phyloP scores from a whole-genome alignment of 2,329 filamentous ascomycete species.

The Fusarium xyrophilum region DNA sequence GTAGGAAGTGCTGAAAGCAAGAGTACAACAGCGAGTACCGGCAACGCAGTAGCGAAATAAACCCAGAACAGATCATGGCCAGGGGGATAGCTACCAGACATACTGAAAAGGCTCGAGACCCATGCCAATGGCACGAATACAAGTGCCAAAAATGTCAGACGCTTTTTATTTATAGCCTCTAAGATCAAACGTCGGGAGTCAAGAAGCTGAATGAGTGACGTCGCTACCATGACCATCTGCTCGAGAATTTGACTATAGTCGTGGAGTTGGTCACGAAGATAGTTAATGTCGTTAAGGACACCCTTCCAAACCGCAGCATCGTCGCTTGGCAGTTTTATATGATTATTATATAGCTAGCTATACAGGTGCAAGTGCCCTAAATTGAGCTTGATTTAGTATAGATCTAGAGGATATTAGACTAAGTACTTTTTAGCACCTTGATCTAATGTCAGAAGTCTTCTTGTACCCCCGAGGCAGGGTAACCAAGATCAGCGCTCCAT shows the following conservation, averaged over 20 bases:
- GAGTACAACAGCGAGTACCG: background rate
- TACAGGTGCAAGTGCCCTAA: too few relatives aligned
- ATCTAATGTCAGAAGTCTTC: too few relatives aligned
- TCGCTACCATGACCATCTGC: background rate
- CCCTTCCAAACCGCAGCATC: too few relatives aligned
- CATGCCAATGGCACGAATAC: background rate
- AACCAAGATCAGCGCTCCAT: too few relatives aligned
- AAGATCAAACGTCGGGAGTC: background rate
- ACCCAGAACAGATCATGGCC: background rate
- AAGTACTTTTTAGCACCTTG: too few relatives aligned
- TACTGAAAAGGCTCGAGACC: background rate
- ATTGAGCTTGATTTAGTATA: too few relatives aligned
- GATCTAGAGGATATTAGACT: too few relatives aligned
- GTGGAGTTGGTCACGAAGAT: background rate
- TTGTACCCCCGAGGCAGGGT: too few relatives aligned
- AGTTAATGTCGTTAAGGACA: rapidly evolving
- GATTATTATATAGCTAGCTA: too few relatives aligned
- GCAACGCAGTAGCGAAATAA: background rate
- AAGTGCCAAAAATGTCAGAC: background rate
- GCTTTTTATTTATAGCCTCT: background rate
- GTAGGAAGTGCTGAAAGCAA: rapidly evolving
- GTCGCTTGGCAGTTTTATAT: too few relatives aligned
- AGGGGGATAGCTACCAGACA: background rate
- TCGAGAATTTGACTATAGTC: background rate
- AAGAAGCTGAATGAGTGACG: background rate